Percentiles rank a stretch among this genome's conserved stretches.
phyloP scores from a whole-genome alignment of 2,329 filamentous ascomycete species.

The Leptographium radiaticola region DNA sequence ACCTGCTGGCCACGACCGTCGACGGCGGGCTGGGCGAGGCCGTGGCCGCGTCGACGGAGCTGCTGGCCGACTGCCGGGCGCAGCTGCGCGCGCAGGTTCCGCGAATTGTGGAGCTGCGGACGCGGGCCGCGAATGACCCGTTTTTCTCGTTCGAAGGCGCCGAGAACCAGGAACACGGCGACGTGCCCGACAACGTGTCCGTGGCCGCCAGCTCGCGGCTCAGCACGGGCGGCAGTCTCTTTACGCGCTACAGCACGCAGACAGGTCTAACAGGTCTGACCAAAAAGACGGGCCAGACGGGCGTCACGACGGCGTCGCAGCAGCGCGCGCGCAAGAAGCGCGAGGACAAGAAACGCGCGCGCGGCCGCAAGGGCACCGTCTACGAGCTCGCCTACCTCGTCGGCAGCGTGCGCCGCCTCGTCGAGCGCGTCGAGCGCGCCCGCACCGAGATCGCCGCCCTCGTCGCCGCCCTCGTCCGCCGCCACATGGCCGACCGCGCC shows the following conservation, averaged over 20 bases:
- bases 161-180: conserved; percentile 29
- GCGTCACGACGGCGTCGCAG: conserved; percentile 8
- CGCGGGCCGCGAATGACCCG: conserved; percentile 72
- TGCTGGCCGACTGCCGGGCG: conserved; percentile 81
- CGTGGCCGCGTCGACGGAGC: conserved; percentile 71
- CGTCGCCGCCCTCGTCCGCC: conserved; percentile 61
- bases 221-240: conserved; percentile 74
- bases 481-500: conserved; percentile 81
- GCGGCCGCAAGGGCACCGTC: conserved; percentile 90
- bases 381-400: conserved; percentile 98
- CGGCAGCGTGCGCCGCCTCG: conserved; percentile 69
- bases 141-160: conserved; percentile 81
- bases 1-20: conserved; percentile 54
- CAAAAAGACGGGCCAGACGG: conserved; percentile 7
- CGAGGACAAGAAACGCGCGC: conserved; percentile 88
- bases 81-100: conserved; percentile 80
- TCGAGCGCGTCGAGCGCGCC: conserved; percentile 66
- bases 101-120: conserved; percentile 68
- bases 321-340: conserved; percentile 72
- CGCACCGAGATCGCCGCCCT: conserved; percentile 61
- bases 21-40: conserved; percentile 72
- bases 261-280: conserved; percentile 40
- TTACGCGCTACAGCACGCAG: conserved; percentile 75
- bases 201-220: conserved; percentile 71
- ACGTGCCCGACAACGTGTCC: conserved; percentile 75